phyloP scores from a whole-genome alignment of 805 yeast genomes.

The Sporopachydermia quercuum region DNA sequence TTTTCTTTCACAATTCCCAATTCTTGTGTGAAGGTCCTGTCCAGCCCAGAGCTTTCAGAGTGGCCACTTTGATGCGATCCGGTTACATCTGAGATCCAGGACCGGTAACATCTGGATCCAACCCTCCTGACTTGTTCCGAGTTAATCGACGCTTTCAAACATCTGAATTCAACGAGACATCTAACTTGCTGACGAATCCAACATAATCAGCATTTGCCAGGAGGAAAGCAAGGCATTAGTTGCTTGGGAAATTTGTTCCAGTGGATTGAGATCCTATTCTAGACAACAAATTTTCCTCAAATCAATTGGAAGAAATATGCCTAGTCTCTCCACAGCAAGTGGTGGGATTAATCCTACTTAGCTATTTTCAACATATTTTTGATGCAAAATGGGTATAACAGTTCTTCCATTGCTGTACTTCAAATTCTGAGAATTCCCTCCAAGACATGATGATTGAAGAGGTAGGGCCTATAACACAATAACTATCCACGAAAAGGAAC shows the following conservation, averaged over 20 bases:
- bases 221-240: not conserved
- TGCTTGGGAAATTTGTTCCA: not conserved
- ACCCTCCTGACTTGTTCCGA: slow-evolving; percentile 1
- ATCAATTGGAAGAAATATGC: not conserved
- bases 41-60: slow-evolving; percentile 1
- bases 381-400: slow-evolving; percentile 1
- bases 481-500: slow-evolving; percentile 1
- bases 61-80: slow-evolving; percentile 1
- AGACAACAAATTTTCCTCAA: slow-evolving; percentile 1
- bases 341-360: not conserved
- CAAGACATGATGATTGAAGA: not conserved
- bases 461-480: not conserved
- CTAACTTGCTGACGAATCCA: not conserved
- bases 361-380: not conserved
- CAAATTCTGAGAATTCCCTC: slow-evolving; percentile 1
- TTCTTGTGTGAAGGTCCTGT: slow-evolving; percentile 1
- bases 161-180: not conserved
- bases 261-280: slow-evolving; percentile 1
- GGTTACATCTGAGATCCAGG: slow-evolving; percentile 1
- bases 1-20: not conserved
- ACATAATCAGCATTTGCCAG: slow-evolving; percentile 1
- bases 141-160: slow-evolving; percentile 1
- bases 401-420: not conserved
- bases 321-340: slow-evolving; percentile 1
- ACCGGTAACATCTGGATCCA: slow-evolving; percentile 1